Evolutionary conservation across 202 grass and related monocot species (phyloP).

Genomic region (Panicum hallii): DNA sequence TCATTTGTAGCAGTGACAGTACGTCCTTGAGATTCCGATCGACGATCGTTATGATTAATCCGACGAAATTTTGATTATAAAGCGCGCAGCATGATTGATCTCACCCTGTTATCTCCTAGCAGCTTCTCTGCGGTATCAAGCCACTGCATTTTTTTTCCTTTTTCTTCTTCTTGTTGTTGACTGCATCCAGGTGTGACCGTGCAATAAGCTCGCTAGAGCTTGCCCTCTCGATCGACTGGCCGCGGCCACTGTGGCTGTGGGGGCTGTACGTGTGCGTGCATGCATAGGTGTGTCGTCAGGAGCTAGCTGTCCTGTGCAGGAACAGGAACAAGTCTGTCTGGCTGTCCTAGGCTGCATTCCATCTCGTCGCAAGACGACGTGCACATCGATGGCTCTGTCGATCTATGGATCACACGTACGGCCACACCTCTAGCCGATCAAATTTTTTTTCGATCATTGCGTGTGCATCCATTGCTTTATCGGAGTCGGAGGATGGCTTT

Average conservation of each 20-base stretch:
- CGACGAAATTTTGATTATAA: background rate
- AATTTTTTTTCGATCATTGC: background rate
- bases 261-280: background rate
- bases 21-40: background rate
- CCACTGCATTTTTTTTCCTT: background rate
- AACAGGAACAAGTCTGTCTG: background rate
- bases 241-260: background rate
- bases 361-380: slow-evolving; percentile 13
- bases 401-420: background rate
- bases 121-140: background rate
- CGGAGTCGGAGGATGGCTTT: background rate
- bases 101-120: slow-evolving; percentile 1
- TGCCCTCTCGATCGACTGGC: background rate
- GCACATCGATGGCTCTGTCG: slow-evolving; percentile 12
- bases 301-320: background rate
- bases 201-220: background rate
- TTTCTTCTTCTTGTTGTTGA: background rate
- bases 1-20: background rate
- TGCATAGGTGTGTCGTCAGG: background rate
- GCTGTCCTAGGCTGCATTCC: background rate
- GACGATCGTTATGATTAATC: background rate
- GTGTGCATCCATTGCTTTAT: background rate
- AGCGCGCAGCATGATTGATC: background rate
- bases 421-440: background rate
- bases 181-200: background rate